Base-by-base conservation (phyloP, 108 stramenopile species). In the Seminavis robusta region DNA sequence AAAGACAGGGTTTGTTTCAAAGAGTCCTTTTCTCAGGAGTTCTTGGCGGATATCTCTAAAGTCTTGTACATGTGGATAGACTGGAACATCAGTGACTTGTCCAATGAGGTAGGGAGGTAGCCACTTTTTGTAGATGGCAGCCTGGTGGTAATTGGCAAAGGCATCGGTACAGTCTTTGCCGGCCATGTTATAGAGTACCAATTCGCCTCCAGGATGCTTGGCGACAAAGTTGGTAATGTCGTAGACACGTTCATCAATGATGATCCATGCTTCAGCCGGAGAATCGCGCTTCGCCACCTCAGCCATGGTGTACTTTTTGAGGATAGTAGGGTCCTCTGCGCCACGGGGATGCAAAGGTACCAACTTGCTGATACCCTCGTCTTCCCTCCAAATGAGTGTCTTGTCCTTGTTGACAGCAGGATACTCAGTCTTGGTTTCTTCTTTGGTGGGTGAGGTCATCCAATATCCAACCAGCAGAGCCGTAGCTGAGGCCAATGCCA, bases 171-270 rank as follows among this genome's bases (percentile, higher is more conserved):
- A 77, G 32, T 81, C 77, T 29, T 52, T 52, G 31, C 50, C 50
- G 3, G 50, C 50, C 50, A 52, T 52, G 29, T 52, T 52, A n/a
- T 30, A 19, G 15, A 52, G 29, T n/a, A 25, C 11, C 29, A 31
- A n/a, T 3, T 25, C 19, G 9, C 56, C 56, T 17, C 56, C 56
- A n/a, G 56, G 56, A 27, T 57, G 56, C 17, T 30, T 44, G 5
- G 56, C 7, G 11, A 51, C 59, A 78, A 77, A 92, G 23, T 68
- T 77, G 23, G 86, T 73, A 11, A 92, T 61, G 52, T 92, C 84
- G 59, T 85, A 82, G 19, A 83, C 88, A 28, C 81, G 67, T 10
- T 48, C 44, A 21, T 79, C 70, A 33, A 83, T 81, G 1, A 77
- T 45, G 43, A 81, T 42, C 84, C 80, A 83, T 3, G 72, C 65